Base-by-base conservation (phyloP, 108 stramenopile species). In the Fragilaria crotonensis region DNA sequence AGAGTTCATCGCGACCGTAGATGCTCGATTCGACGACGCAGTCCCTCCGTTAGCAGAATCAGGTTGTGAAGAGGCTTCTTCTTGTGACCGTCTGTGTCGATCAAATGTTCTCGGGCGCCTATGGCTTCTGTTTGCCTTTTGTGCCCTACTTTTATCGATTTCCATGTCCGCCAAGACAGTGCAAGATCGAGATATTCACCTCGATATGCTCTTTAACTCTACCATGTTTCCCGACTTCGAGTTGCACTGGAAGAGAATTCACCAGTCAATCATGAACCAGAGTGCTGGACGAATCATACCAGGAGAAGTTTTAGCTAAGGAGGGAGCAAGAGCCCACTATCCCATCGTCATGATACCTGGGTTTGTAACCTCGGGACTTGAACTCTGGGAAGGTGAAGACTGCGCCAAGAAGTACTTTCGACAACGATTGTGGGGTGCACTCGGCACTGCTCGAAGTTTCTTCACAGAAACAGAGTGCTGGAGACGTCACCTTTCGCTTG, bases 271-370 rank as follows among this genome's bases (percentile, higher is more conserved):
- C 11, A 7, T 7, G 14, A 41, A 41, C 14, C 36, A 41, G 14
- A 41, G 14, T 14, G 14, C 11, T 14, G 55, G 66, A 56, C 44
- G 26, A 20, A 19, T 53, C 25, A 67, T 76, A 30, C 81, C 81
- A 0, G 81, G 81, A 14, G 75, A 54, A 63, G 72, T 67, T 30
- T 44, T 83, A 2, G 70, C 81, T 48, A 62, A 77, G 51, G 45
- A 77, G 30, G 83, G 79, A 28, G 87, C 89, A 0, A 58, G 52
- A 49, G 85, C 69, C 5, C 84, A 91, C 20, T 78, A 91, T 59
- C 89, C 90, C 0, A 66, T 95, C 9, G 79, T 95, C 5, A 76
- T 95, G 64, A 63, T 95, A 17, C 94, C 94, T 1, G 94, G 94
- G 0, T 90, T 95, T 59, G 72, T 91, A 14, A 88, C 91, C 14